Base-by-base conservation (phyloP, 352 stramenopile species). In the Phytophthora tentaculata region DNA sequence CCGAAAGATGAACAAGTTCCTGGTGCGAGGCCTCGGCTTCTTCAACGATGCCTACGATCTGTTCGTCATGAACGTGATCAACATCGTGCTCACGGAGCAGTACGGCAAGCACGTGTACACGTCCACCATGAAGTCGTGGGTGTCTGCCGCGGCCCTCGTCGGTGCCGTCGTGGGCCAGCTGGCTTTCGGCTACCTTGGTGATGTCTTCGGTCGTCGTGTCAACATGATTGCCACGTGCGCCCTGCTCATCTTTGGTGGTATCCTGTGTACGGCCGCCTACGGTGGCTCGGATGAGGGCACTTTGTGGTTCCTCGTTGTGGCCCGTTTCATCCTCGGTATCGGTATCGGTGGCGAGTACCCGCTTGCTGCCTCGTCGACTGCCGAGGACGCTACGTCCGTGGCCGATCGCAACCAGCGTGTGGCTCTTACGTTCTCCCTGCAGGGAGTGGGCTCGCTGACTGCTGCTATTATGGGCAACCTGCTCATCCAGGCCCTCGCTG, bases 11-110 rank as follows among this genome's bases (percentile, higher is more conserved):
- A 88, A 89, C 66, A 86, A 81, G 64, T 90, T 89, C 41, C 53
- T 91, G 17, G 70, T 93, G 13, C 83, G 85, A 20, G 83, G 85
- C 47, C 80, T 93, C 56, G 83, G 85, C 54, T 92, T 92, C 73
- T 92, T 85, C 69, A 90, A 90, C 45, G 84, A 90, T 67, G 78
- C 84, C 28, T 92, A 90, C 71, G 84, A 92, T 41, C 79, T 92
- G 16, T 91, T 92, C 60, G 81, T 91, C 51, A 90, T 92, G 82
- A 92, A 92, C 66, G 73, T 93, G 12, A 69, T 91, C 71, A 93
- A 93, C 74, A 71, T 93, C 57, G 81, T 93, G 61, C 83, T 93
- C 57, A 84, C 79, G n/a, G 81, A 93, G 66, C 77, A 90, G 59
- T 91, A 88, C 59, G 76, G 72, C 58, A 78, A 82, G 41, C 41